phyloP scores from a whole-genome alignment of 2,329 filamentous ascomycete genomes.

The Moelleriella libera region DNA sequence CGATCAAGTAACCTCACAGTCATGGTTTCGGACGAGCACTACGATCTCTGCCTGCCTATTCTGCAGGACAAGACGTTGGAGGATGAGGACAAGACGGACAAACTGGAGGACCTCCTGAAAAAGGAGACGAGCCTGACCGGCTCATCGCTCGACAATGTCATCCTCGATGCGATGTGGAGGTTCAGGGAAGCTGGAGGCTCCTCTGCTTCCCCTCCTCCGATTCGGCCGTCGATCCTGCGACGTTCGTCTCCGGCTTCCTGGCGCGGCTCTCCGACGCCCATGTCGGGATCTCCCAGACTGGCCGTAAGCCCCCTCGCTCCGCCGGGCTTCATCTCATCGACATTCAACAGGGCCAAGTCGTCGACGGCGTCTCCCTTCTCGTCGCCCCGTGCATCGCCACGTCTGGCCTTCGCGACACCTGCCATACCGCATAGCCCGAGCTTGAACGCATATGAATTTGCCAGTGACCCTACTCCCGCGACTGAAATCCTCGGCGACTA shows the following conservation, averaged over 20 bases:
- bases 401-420: conserved; percentile 79
- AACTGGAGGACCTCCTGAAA: conserved; percentile 72
- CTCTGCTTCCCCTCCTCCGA: conserved; percentile 64
- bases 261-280: conserved; percentile 70
- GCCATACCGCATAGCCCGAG: conserved; percentile 87
- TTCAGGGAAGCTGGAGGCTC: conserved; percentile 53
- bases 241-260: conserved; percentile 87
- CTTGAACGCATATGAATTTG: conserved; percentile 89
- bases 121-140: conserved; percentile 65
- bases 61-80: conserved; percentile 71
- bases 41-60: conserved; percentile 81
- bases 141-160: conserved; percentile 70
- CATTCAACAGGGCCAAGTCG: conserved; percentile 61
- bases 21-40: conserved; percentile 89
- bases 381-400: conserved; percentile 83
- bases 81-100: conserved; percentile 92
- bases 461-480: conserved; percentile 64
- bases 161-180: conserved; percentile 83
- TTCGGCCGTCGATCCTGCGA: conserved; percentile 79
- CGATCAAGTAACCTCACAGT: conserved; percentile 10
- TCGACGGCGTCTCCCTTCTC: conserved; percentile 80
- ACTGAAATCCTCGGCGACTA: conserved; percentile 83
- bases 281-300: conserved; percentile 69
- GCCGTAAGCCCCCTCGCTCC: conserved; percentile 73
- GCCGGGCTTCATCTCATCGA: conserved; percentile 68